phyloP scores from a whole-genome alignment of 2,329 filamentous ascomycete genomes.

The Aspergillus ochraceus region DNA sequence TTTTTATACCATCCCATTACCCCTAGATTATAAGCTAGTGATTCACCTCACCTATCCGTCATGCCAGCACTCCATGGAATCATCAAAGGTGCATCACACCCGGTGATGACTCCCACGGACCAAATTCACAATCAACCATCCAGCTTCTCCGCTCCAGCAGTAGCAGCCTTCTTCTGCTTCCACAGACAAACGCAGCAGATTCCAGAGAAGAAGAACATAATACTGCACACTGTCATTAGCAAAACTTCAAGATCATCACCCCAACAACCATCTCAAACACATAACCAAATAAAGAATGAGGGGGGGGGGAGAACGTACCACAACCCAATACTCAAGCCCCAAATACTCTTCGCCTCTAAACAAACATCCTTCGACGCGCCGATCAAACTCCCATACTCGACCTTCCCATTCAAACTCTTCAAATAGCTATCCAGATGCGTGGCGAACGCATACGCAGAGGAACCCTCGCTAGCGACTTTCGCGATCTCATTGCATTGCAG shows the following conservation, averaged over 20 bases:
- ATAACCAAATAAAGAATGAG: too few relatives aligned
- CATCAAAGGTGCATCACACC: too few relatives aligned
- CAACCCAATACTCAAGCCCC: slow-evolving; percentile 79
- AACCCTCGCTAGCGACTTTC: slow-evolving; percentile 45
- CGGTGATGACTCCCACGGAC: too few relatives aligned
- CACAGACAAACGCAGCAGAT: slow-evolving; percentile 62
- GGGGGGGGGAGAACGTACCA: slow-evolving; percentile 51
- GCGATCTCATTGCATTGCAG: slow-evolving; percentile 67
- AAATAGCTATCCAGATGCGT: slow-evolving; percentile 54
- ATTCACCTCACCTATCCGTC: too few relatives aligned
- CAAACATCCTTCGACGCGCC: slow-evolving; percentile 67
- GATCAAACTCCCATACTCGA: slow-evolving; percentile 57
- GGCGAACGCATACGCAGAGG: slow-evolving; percentile 56
- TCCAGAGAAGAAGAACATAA: slow-evolving; percentile 66
- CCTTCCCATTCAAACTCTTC: slow-evolving; percentile 49
- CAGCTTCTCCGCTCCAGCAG: slow-evolving; percentile 21
- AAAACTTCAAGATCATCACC: not conserved
- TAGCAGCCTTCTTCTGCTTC: slow-evolving; percentile 55
- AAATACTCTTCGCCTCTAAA: slow-evolving; percentile 81
- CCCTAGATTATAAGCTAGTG: too few relatives aligned
- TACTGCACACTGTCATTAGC: slow-evolving; percentile 38
- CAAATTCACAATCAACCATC: slow-evolving; percentile 9
- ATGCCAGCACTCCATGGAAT: too few relatives aligned
- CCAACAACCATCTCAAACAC: too few relatives aligned
- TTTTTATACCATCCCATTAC: too few relatives aligned